These are phyloP conservation scores for Willaertia magna DNA, from an alignment of 208 protist genomes.

Conservation along the genomic window DNA sequence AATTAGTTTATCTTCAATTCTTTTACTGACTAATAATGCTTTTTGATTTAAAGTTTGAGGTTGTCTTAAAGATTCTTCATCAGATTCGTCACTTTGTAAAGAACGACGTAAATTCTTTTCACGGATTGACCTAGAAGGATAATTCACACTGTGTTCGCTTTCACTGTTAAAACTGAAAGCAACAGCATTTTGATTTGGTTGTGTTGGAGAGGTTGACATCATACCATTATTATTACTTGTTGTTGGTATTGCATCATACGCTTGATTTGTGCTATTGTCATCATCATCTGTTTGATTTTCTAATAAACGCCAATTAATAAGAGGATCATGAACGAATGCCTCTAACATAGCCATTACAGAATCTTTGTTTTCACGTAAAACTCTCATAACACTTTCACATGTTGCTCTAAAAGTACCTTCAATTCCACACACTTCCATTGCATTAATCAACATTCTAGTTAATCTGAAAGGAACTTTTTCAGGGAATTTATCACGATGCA, in stretches of 20 bases:
- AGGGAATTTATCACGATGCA: constrained; percentile 92
- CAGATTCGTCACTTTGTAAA: constrained; percentile 7
- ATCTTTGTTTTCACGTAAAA: constrained; percentile 95
- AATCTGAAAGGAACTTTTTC: constrained; percentile 99
- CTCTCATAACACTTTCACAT: constrained; percentile 91
- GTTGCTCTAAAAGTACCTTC: constrained; percentile 95
- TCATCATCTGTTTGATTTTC: constrained; percentile 53
- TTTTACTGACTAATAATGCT: constrained; percentile 80
- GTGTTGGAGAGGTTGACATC: too few species aligned
- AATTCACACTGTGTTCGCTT: neutral
- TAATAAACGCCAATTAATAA: constrained; percentile 96
- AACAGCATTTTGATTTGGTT: neutral
- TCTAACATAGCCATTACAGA: constrained; percentile 97
- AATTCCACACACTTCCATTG: constrained; percentile 95
- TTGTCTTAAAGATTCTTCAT: constrained; percentile 3
- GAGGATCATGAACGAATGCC: constrained; percentile 99
- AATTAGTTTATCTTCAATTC: constrained; percentile 94
- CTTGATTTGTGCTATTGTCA: neutral
- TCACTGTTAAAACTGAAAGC: constrained; percentile 23
- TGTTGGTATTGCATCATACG: neutral
- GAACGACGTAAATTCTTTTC: constrained; percentile 4
- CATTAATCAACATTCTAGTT: constrained; percentile 93
- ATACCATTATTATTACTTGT: neutral
- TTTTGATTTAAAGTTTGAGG: constrained; percentile 65
- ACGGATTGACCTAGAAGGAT: constrained; percentile 7